Conservation (phyloP, 345 rosid genomes). For the Ailanthus altissimus region DNA sequence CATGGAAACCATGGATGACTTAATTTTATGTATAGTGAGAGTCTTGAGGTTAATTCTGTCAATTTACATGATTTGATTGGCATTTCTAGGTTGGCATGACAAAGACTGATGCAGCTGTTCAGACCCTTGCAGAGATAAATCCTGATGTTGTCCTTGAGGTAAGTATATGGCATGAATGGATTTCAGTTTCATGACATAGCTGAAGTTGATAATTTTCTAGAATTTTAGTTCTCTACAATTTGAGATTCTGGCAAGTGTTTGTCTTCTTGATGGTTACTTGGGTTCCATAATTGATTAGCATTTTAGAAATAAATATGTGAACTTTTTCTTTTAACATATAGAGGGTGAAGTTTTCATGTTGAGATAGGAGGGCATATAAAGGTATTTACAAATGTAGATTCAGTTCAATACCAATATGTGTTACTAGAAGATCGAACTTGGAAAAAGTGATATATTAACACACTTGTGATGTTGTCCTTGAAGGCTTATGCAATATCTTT, state of each 20-base stretch:
- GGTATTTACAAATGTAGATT: not conserved
- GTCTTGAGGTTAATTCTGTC: slow-evolving; percentile 4
- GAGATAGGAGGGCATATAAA: not conserved
- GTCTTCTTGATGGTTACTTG: not conserved
- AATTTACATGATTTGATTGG: slow-evolving; percentile 9
- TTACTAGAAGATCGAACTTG: not conserved
- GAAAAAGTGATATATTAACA: not conserved
- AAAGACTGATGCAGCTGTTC: slow-evolving; percentile 99
- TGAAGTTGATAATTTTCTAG: not conserved
- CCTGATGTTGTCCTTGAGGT: slow-evolving; percentile 94
- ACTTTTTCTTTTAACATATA: not conserved
- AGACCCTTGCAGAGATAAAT: slow-evolving; percentile 89
- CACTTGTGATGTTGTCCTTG: not conserved
- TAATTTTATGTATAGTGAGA: not conserved
- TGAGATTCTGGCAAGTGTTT: not conserved
- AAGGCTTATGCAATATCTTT: not conserved
- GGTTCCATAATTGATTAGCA: not conserved
- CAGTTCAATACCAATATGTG: not conserved
- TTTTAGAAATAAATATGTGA: not conserved
- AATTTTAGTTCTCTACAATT: slow-evolving; percentile 14
- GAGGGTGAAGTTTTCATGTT: not conserved
- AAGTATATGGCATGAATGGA: slow-evolving; percentile 20
- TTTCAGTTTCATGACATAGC: not conserved
- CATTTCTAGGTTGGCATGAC: slow-evolving; percentile 83
- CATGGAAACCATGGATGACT: not conserved